Evolutionary conservation across 2,329 filamentous ascomycete species (phyloP).

Genomic region (Cladosporium sp.): DNA sequence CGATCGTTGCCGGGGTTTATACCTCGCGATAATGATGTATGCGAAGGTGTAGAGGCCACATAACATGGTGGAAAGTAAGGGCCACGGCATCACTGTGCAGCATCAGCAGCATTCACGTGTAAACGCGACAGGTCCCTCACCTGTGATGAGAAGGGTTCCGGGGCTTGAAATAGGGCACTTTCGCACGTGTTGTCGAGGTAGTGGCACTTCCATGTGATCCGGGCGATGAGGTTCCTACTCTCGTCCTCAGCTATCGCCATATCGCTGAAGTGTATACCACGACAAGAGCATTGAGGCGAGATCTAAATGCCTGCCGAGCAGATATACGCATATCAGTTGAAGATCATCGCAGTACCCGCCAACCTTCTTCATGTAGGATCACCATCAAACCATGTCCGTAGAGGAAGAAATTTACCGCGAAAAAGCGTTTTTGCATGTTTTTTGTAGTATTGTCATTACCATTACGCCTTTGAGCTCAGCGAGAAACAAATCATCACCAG

Average conservation of each 20-base stretch:
- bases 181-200: neutral
- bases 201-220: neutral
- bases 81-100: neutral
- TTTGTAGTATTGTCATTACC: slow-evolving; percentile 10
- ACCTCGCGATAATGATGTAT: neutral
- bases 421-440: neutral
- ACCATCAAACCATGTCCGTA: neutral
- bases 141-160: neutral
- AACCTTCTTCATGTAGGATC: neutral
- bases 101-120: neutral
- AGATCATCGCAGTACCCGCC: neutral
- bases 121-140: neutral
- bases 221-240: neutral
- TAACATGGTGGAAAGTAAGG: neutral
- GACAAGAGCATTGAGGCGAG: too few species aligned
- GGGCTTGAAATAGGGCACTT: neutral
- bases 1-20: neutral
- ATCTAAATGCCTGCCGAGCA: neutral
- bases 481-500: neutral
- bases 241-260: neutral
- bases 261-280: neutral
- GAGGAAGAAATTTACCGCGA: neutral
- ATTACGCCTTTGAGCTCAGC: slow-evolving; percentile 1
- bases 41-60: neutral
- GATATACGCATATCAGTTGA: neutral